Conservation (phyloP, 768 basidiomycete species). For the Cubamyces lactineus region DNA sequence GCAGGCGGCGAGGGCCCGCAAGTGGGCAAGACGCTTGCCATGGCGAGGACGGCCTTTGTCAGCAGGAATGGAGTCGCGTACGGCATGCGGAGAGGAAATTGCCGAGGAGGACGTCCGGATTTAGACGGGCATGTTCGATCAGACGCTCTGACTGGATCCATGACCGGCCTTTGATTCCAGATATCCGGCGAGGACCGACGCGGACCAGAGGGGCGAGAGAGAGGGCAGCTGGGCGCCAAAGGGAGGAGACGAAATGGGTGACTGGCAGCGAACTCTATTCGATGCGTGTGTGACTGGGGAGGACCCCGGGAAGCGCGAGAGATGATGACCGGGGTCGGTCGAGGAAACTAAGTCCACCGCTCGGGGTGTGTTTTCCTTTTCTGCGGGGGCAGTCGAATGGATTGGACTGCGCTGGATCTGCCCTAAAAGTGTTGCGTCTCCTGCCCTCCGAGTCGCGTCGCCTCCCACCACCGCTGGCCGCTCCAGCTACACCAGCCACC, state of each 20-base stretch:
- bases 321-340: conserved; percentile 24
- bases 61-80: conserved; percentile 26
- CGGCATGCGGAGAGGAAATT: conserved; percentile 28
- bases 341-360: conserved; percentile 27
- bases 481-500: conserved; percentile 15
- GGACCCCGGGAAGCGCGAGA: conserved; percentile 22
- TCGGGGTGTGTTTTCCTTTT: conserved; percentile 21
- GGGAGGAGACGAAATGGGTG: not conserved
- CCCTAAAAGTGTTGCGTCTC: conserved; percentile 26
- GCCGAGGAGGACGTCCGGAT: conserved; percentile 26
- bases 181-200: conserved; percentile 15
- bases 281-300: conserved; percentile 15
- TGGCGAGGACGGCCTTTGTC: conserved; percentile 11
- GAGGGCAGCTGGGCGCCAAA: not conserved
- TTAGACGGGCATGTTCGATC: conserved; percentile 29
- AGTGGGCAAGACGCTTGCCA: conserved; percentile 12
- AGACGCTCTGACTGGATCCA: conserved; percentile 28
- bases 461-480: conserved; percentile 14
- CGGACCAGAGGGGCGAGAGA: not conserved
- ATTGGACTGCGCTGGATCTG: conserved; percentile 19
- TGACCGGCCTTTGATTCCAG: conserved; percentile 15
- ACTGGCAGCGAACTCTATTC: conserved; percentile 27
- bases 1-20: conserved; percentile 7
- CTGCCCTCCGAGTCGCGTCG: conserved; percentile 12
- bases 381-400: conserved; percentile 18